Evolutionary conservation across 257 asterid species (phyloP).

Genomic region (Nyctanthes arbortristis): DNA sequence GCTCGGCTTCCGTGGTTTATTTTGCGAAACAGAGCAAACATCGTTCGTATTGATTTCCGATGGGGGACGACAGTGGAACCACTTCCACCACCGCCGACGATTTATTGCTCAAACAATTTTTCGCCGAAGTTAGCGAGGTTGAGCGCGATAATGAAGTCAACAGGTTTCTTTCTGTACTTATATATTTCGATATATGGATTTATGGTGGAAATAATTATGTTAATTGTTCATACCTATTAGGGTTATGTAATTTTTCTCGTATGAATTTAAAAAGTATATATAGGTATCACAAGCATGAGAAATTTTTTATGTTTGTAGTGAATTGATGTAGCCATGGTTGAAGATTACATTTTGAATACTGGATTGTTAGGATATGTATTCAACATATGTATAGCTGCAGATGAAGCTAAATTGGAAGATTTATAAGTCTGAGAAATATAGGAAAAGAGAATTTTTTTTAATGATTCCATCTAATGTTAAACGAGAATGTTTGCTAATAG

Average conservation of each 20-base stretch:
- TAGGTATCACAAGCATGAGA: background rate
- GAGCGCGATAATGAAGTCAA: constrained; percentile 95
- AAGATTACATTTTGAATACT: background rate
- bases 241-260: constrained; percentile 12
- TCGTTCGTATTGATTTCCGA: constrained; percentile 22
- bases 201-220: constrained; percentile 4
- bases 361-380: background rate
- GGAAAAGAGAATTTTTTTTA: background rate
- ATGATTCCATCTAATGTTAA: constrained; percentile 1
- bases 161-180: constrained; percentile 47
- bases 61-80: constrained; percentile 65
- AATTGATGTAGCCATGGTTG: background rate
- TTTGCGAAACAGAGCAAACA: background rate
- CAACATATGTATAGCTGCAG: too few species aligned
- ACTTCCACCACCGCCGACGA: constrained; percentile 51
- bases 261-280: background rate
- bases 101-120: constrained; percentile 81
- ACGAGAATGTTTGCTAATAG: constrained; percentile 3
- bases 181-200: constrained; percentile 14
- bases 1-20: background rate
- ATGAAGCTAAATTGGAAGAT: too few species aligned
- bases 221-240: constrained; percentile 3
- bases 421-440: background rate
- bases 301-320: background rate
- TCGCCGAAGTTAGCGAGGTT: constrained; percentile 95